Evolutionary conservation across 2,329 filamentous ascomycete species (phyloP), one percentile per base, ranked within the genome.

Genomic region (Fusarium sp.): DNA sequence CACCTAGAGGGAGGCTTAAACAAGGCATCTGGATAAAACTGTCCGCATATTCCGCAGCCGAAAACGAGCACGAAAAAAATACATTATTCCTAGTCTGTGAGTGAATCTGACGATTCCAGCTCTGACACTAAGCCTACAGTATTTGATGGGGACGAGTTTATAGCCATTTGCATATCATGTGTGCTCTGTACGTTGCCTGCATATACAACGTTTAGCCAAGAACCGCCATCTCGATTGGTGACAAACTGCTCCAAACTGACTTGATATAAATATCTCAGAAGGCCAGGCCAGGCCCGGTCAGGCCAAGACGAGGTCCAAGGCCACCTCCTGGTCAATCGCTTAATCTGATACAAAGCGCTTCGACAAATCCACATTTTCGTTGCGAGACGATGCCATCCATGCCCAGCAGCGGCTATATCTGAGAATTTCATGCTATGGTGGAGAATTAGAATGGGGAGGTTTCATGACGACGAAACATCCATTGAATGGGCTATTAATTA

Each of bases 281-380:
- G 55, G 42, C 46, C 42, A 37, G 42, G 59, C 59, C 48, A 23
- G 58, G 50, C 33, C 50, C 40, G 58, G 39, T 49, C 50, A 63
- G 41, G 27, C 33, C 25, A 35, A n/a, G 33, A 35, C 33, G 4
- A 35, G 8, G 33, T 15, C 13, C 31, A 33, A 17, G 29, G 29
- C 29, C 29, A n/a, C 13, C 11, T 10, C 35, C 23, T 43, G 55
- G 60, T 65, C 54, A 17, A 43, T 68, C 57, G 53, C 43, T 70
- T 57, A 61, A 58, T 53, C 47, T 61, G 65, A 58, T 62, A 62
- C 65, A 69, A 23, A 50, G 55, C 55, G 60, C 55, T 68, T 68
- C 54, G 37, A 25, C 37, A 45, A 49, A 21, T 40, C 46, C 58
- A 63, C 29, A 31, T 31, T 31, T 31, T 31, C 35, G 21, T 49